Evolutionary conservation across 1,139 yeast species (phyloP).

Genomic region (Sugiyamaella grinbergsii): DNA sequence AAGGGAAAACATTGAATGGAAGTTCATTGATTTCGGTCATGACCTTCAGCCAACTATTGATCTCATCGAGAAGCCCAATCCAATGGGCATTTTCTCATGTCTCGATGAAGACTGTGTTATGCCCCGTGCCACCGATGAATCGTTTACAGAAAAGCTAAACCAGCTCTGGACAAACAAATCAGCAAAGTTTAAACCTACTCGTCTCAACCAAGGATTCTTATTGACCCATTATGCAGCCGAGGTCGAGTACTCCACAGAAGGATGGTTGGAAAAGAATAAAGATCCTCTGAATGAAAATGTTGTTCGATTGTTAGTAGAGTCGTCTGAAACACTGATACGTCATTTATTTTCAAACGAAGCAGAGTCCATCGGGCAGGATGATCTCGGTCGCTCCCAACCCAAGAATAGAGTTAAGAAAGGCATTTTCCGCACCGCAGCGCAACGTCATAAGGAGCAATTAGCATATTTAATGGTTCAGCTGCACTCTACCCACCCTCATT

Average conservation of each 20-base stretch:
- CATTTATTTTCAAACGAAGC: conserved; percentile 48
- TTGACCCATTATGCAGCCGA: conserved; percentile 93
- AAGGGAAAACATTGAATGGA: conserved; percentile 94
- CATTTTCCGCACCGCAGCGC: conserved; percentile 78
- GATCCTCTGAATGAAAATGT: conserved; percentile 88
- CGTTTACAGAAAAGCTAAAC: conserved; percentile 80
- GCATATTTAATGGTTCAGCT: conserved; percentile 70
- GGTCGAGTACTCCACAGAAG: conserved; percentile 88
- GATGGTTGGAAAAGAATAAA: conserved; percentile 93
- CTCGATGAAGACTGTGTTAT: conserved; percentile 95
- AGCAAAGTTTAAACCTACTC: conserved; percentile 69
- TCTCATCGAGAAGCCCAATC: conserved; percentile 72
- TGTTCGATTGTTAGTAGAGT: conserved; percentile 56
- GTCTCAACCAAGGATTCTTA: conserved; percentile 58
- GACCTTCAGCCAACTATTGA: conserved; percentile 95
- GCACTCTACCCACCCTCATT: conserved; percentile 87
- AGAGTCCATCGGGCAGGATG: conserved; percentile 25
- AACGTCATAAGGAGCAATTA: conserved; percentile 73
- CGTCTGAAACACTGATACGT: conserved; percentile 57
- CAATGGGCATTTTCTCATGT: conserved; percentile 85
- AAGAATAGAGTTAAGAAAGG: conserved; percentile 44
- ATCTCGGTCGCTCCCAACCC: conserved; percentile 23
- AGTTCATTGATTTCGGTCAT: conserved; percentile 94
- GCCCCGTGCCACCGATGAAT: conserved; percentile 82
- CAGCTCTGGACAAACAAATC: conserved; percentile 61